Base-by-base conservation (phyloP, 768 basidiomycete genomes). In the Psilocybe azurescens region DNA sequence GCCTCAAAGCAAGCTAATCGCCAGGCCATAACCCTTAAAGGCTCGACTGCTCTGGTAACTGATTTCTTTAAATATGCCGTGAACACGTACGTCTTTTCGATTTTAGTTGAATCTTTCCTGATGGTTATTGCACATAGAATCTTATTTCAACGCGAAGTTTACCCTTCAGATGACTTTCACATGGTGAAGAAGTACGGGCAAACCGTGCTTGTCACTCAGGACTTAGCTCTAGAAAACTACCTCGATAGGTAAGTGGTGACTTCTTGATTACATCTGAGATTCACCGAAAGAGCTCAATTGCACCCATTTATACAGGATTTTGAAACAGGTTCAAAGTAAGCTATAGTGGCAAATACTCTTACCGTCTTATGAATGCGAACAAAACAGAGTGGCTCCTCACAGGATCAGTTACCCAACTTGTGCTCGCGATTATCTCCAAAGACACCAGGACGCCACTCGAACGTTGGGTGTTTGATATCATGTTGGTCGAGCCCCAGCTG, bases 21-120 rank as follows among this genome's bases (percentile, higher is more conserved):
- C 47, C 89, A 92, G 64, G 88, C 90, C 3, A 97, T 99, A 67
- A 96, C 94, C 0, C 89, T 99, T 75, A 97, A 98, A 71, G 97
- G 97, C 2, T 97, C 95, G 0, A 94, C 95, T 2, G 84, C 87
- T 41, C 83, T 98, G 18, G 97, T 99, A 59, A 97, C 95, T 0
- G 97, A 99, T 70, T 99, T 99, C 83, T 99, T 99, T 84, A 98
- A 98, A 79, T 99, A 95, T 76, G 92, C 94, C n/a, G 94, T 95
- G 67, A 97, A 97, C 80, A 95, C 91, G 95, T 95, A 70, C 66
- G 91, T 82, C 46, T 56, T 18, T 6, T 46, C 30, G 20, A 60
- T 28, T 53, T 41, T 38, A 38, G 50, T 46, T 56, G 39, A 50
- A 16, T 24, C 62, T 53, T 57, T 67, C 48, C 66, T 66, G 60